phyloP scores from a whole-genome alignment of 2,329 filamentous ascomycete genomes.

The Clarireedia sp. region DNA sequence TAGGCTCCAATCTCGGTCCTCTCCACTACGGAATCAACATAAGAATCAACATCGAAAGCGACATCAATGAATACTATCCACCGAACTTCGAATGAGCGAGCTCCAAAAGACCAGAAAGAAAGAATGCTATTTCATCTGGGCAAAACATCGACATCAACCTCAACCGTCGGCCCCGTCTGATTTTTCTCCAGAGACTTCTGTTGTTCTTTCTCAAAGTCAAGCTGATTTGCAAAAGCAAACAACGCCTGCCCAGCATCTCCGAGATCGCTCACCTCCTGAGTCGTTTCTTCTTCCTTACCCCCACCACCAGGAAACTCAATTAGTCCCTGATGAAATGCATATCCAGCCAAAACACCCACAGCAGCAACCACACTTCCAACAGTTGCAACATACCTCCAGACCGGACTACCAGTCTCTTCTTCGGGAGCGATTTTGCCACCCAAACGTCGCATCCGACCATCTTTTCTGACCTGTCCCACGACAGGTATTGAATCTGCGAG shows the following conservation, averaged over 20 bases:
- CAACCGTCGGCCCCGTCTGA: constrained; percentile 13
- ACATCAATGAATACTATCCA: too few relatives aligned
- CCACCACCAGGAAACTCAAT: constrained; percentile 16
- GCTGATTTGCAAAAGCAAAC: constrained; percentile 18
- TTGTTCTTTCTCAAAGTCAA: constrained; percentile 16
- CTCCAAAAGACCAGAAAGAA: too few relatives aligned
- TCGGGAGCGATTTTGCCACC: constrained; percentile 19
- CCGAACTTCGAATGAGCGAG: too few relatives aligned
- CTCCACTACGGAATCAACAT: too few relatives aligned
- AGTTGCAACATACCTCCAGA: constrained; percentile 18
- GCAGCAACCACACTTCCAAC: constrained; percentile 25
- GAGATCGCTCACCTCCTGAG: constrained; percentile 16
- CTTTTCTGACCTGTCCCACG: constrained; percentile 23
- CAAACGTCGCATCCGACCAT: constrained; percentile 21
- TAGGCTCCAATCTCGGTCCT: too few relatives aligned
- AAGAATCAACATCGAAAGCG: too few relatives aligned
- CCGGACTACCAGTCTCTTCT: constrained; percentile 14
- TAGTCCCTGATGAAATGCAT: constrained; percentile 28
- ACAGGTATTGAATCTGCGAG: constrained; percentile 27
- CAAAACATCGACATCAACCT: constrained; percentile 19
- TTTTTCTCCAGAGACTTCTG: constrained; percentile 11
- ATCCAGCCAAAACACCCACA: constrained; percentile 26
- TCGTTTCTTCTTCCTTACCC: constrained; percentile 6
- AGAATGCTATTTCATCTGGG: neutral
- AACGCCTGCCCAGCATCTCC: constrained; percentile 26